Evolutionary conservation across 2,329 filamentous ascomycete species (phyloP).

Genomic region (Zalaria sp.): DNA sequence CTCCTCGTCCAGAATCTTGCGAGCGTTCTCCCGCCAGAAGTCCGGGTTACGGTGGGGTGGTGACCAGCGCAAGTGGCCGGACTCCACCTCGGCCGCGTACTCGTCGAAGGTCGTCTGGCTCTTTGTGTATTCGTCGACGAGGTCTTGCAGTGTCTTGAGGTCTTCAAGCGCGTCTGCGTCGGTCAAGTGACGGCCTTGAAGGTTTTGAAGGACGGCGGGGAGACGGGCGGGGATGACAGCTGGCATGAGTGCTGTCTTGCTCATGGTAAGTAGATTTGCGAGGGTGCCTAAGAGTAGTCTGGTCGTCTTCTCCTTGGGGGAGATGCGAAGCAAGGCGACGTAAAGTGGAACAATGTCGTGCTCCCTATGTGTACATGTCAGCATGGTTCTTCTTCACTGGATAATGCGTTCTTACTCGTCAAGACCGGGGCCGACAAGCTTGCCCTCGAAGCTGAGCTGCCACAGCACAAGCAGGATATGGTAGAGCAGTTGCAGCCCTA

Average conservation of each 20-base stretch:
- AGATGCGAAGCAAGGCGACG: conserved; percentile 79
- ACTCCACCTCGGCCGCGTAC: conserved; percentile 68
- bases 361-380: conserved; percentile 44
- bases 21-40: conserved; percentile 88
- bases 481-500: conserved; percentile 86
- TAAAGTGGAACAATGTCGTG: conserved; percentile 87
- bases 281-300: conserved; percentile 80
- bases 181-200: conserved; percentile 37
- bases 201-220: conserved; percentile 45
- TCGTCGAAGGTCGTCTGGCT: conserved; percentile 54
- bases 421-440: conserved; percentile 59
- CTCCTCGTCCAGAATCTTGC: conserved; percentile 71
- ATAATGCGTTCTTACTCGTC: conserved; percentile 53
- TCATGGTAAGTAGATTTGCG: conserved; percentile 68
- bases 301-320: conserved; percentile 96
- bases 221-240: conserved; percentile 77
- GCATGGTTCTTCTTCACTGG: conserved; percentile 6
- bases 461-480: conserved; percentile 87
- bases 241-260: conserved; percentile 56
- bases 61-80: conserved; percentile 83
- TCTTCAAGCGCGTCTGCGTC: conserved; percentile 40
- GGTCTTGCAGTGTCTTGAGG: conserved; percentile 33
- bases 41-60: conserved; percentile 74
- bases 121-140: conserved; percentile 73
- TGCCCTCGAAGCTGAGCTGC: conserved; percentile 86